Conservation (phyloP, 257 asterid species). For the Cruciata laevipes region DNA sequence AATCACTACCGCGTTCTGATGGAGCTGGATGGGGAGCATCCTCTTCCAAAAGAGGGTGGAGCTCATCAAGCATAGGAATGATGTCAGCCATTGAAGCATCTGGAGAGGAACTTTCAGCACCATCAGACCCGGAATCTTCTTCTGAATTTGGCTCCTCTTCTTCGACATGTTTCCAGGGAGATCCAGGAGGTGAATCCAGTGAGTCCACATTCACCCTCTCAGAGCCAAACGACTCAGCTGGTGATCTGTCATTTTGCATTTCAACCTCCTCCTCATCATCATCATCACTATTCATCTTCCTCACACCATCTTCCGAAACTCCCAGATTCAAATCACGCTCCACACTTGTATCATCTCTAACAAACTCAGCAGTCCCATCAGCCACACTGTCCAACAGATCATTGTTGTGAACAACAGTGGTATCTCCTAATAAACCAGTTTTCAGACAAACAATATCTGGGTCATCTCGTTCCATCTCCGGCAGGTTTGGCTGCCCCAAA, state of each 20-base stretch:
- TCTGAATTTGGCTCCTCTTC: slow-evolving; percentile 28
- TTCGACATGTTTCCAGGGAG: slow-evolving; percentile 37
- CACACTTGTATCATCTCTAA: slow-evolving; percentile 24
- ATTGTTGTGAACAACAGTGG: slow-evolving; percentile 34
- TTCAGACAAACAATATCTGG: slow-evolving; percentile 32
- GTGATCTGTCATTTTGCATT: slow-evolving; percentile 52
- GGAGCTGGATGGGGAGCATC: slow-evolving; percentile 41
- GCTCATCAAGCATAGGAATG: slow-evolving; percentile 88
- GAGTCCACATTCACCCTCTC: slow-evolving; percentile 67
- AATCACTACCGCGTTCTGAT: slow-evolving; percentile 37
- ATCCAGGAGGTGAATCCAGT: slow-evolving; percentile 33
- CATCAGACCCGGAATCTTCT: slow-evolving; percentile 60
- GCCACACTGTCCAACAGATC: slow-evolving; percentile 25
- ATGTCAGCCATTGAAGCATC: slow-evolving; percentile 94
- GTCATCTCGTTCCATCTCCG: slow-evolving; percentile 67
- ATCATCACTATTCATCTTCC: slow-evolving; percentile 9
- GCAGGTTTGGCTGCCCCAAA: slow-evolving; percentile 71
- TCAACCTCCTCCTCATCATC: slow-evolving; percentile 31
- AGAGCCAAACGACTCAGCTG: slow-evolving; percentile 59
- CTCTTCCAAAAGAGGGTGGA: slow-evolving; percentile 70
- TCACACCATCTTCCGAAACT: slow-evolving; percentile 17
- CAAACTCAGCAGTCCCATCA: slow-evolving; percentile 22
- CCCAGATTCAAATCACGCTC: slow-evolving; percentile 17
- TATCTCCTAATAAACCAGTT: slow-evolving; percentile 33
- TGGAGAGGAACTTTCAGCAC: slow-evolving; percentile 87